Percentiles rank a stretch among this genome's conserved stretches.
Conservation (phyloP, 352 stramenopile species). For the Phytophthora fragariaefolia region DNA sequence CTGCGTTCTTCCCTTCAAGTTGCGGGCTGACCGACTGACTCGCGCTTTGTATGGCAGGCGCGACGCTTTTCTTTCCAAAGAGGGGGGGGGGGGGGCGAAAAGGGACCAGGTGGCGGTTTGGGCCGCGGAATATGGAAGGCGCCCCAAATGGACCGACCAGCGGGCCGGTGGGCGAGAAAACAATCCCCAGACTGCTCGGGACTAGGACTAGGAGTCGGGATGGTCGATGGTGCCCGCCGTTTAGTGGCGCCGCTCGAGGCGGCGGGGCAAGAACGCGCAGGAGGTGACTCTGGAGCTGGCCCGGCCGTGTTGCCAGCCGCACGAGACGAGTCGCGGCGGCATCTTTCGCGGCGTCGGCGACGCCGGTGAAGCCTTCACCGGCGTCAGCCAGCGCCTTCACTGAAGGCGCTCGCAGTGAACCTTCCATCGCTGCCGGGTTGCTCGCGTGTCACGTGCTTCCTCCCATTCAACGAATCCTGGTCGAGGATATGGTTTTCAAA, state of each 20-base stretch:
- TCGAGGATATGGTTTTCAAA: slow-evolving; percentile 2
- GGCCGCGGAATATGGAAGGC: not conserved
- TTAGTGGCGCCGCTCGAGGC: no score
- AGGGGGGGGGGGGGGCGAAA: not conserved
- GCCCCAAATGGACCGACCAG: no score
- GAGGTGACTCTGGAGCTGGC: no score
- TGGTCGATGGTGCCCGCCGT: no score
- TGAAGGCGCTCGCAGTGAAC: no score
- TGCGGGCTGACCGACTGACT: slow-evolving; percentile 42
- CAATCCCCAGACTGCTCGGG: no score
- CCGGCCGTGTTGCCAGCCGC: not conserved
- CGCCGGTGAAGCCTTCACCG: not conserved
- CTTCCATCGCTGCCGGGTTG: not conserved
- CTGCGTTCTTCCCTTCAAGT: slow-evolving; percentile 41
- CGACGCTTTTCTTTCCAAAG: slow-evolving; percentile 22
- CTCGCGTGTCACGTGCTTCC: not conserved
- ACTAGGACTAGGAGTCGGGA: no score
- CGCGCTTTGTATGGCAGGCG: slow-evolving; percentile 31
- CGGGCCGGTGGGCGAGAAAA: no score
- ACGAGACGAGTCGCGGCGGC: not conserved
- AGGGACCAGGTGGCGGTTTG: not conserved
- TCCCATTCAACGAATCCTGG: no score
- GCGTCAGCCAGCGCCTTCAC: no score
- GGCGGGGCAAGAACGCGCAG: no score
- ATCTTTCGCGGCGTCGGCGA: not conserved